phyloP scores from a whole-genome alignment of 2,329 filamentous ascomycete species.

The Phymatotrichopsis omnivora region DNA sequence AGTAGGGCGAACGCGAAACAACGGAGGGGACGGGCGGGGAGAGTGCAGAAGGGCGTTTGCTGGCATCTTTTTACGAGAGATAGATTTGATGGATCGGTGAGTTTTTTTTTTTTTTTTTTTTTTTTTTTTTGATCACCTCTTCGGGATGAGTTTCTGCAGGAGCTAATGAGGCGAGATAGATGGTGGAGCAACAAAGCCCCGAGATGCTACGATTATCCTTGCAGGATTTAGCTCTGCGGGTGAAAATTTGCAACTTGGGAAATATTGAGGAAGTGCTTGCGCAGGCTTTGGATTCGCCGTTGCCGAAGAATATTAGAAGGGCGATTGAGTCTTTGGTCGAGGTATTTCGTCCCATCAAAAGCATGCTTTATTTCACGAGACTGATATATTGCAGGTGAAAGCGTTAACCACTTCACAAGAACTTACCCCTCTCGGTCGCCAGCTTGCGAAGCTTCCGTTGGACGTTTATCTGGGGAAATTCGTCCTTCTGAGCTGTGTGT shows the following conservation, averaged over 20 bases:
- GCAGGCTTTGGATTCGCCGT: slow-evolving; percentile 81
- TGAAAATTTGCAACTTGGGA: slow-evolving; percentile 95
- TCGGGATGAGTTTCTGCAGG: neutral
- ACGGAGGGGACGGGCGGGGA: slow-evolving; percentile 80
- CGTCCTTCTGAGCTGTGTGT: slow-evolving; percentile 73
- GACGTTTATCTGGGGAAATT: slow-evolving; percentile 94
- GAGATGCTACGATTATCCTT: slow-evolving; percentile 91
- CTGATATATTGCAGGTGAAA: slow-evolving; percentile 27
- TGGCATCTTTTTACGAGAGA: slow-evolving; percentile 92
- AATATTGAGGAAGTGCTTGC: slow-evolving; percentile 83
- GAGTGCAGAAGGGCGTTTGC: slow-evolving; percentile 89
- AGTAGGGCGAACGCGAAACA: slow-evolving; percentile 94
- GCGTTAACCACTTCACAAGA: slow-evolving; percentile 74
- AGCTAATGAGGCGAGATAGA: slow-evolving; percentile 37
- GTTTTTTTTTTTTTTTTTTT: slow-evolving; percentile 18
- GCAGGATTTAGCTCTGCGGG: slow-evolving; percentile 87
- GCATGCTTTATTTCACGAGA: neutral
- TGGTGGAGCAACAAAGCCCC: slow-evolving; percentile 88
- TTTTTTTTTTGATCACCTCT: neutral
- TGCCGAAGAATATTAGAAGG: slow-evolving; percentile 80
- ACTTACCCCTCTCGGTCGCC: slow-evolving; percentile 73
- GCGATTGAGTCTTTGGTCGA: slow-evolving; percentile 90
- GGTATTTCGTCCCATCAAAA: slow-evolving; percentile 46
- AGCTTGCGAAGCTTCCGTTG: slow-evolving; percentile 77
- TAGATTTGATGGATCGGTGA: slow-evolving; percentile 61